phyloP scores from a whole-genome alignment of 495 filamentous ascomycete genomes.

The Cetradonia linearis region DNA sequence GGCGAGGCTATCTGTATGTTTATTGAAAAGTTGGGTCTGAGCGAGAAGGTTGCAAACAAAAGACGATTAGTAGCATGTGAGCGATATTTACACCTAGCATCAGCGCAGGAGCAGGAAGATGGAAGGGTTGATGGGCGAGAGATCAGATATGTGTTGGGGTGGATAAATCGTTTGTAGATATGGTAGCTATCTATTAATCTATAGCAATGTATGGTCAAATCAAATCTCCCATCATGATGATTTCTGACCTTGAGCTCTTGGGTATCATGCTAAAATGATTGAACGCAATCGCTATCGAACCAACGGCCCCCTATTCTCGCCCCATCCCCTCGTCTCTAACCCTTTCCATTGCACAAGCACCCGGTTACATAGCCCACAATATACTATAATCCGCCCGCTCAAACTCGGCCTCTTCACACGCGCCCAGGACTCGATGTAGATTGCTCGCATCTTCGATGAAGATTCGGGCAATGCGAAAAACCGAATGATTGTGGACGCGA shows the following conservation, averaged over 20 bases:
- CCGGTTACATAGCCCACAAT: slow-evolving; percentile 47
- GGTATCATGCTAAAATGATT: neutral
- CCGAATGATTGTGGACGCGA: slow-evolving; percentile 58
- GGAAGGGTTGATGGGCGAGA: neutral
- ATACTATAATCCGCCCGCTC: slow-evolving; percentile 61
- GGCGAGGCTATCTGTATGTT: neutral
- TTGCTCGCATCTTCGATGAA: slow-evolving; percentile 45
- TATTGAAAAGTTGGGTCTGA: neutral
- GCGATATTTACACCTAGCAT: neutral
- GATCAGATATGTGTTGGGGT: neutral
- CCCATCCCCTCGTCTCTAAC: slow-evolving; percentile 34
- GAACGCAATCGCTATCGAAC: slow-evolving; percentile 7
- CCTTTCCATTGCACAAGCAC: slow-evolving; percentile 69
- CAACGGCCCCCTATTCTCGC: slow-evolving; percentile 18
- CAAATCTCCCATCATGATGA: neutral
- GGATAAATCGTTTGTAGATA: neutral
- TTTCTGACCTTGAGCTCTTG: neutral
- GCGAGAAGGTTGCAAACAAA: neutral
- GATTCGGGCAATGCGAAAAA: slow-evolving; percentile 47
- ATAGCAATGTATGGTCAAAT: neutral
- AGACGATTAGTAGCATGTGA: neutral
- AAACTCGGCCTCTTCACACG: slow-evolving; percentile 68
- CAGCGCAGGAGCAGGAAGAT: neutral
- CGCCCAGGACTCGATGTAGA: slow-evolving; percentile 92
- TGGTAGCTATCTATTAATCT: neutral